Evolutionary conservation across 768 basidiomycete species (phyloP).

Genomic region (Rhodosporidiobolus sp.): DNA sequence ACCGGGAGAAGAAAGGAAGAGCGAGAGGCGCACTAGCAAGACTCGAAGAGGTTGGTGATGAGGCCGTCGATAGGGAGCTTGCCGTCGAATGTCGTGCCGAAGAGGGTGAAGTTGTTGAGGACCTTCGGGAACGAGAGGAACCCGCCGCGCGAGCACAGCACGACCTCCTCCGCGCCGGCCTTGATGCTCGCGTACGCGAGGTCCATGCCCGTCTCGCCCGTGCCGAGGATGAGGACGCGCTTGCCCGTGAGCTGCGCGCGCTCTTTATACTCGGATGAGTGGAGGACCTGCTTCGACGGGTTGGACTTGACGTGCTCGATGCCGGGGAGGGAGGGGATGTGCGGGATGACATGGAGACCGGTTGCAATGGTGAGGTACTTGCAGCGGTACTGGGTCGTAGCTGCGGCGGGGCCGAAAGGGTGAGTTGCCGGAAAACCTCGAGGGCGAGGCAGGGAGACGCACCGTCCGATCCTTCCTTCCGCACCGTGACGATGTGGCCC

Average conservation of each 20-base stretch:
- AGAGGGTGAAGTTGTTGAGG: slow-evolving; percentile 58
- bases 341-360: slow-evolving; percentile 60
- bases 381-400: slow-evolving; percentile 3
- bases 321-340: slow-evolving; percentile 57
- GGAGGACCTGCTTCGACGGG: slow-evolving; percentile 48
- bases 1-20: neutral
- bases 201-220: slow-evolving; percentile 66
- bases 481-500: slow-evolving; percentile 52
- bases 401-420: neutral
- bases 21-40: slow-evolving; percentile 47
- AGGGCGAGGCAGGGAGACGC: neutral
- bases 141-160: slow-evolving; percentile 59
- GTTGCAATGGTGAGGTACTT: slow-evolving; percentile 56
- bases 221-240: slow-evolving; percentile 60
- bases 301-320: slow-evolving; percentile 47
- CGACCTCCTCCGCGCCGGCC: slow-evolving; percentile 57
- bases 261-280: slow-evolving; percentile 58
- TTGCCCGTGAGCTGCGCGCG: slow-evolving; percentile 54
- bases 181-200: slow-evolving; percentile 54
- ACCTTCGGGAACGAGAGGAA: slow-evolving; percentile 62
- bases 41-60: slow-evolving; percentile 61
- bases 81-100: slow-evolving; percentile 54
- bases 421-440: slow-evolving; percentile 46
- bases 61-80: slow-evolving; percentile 52
- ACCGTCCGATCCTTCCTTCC: slow-evolving; percentile 38